Evolutionary conservation across 1,284 basidiomycete genomes (phyloP), one percentile per base, ranked within the genome.

Genomic region (Ustilago shanxiensis): DNA sequence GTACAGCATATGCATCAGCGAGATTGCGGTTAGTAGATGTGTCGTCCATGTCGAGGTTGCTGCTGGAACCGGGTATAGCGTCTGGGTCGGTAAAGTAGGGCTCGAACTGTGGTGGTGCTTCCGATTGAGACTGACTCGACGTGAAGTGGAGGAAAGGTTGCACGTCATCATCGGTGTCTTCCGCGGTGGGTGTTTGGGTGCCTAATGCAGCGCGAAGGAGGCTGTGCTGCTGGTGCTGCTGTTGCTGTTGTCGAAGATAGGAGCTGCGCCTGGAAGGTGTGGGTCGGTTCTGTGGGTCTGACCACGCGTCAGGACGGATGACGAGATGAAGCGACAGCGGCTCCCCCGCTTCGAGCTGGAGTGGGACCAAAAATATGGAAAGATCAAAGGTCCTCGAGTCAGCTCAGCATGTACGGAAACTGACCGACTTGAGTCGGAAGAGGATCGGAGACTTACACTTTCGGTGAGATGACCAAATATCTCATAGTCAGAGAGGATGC

Each of bases 281-380:
- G 63, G 75, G 75, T 29, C 75, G 60, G 31, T 73, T 73, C 33
- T 73, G 70, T 56, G 75, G 75, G 61, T 77, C 75, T 39, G 69
- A 65, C 82, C 82, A 84, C 39, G 81, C 82, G 22, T 79, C 82
- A 18, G 83, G 83, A 2, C 75, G 81, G 45, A 85, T 82, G 55
- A 81, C 82, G 3, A 83, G 66, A 65, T 84, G 83, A 59, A 84
- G 66, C 16, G 79, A 68, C 8, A 79, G 50, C 13, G 77, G 64
- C 35, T 79, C 73, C 6, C 55, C 58, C 6, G 33, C 33, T 14
- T 77, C 66, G n/a, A 72, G 57, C 75, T 75, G 16, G 33, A 33
- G 60, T 53, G 63, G 29, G 56, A 39, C 10, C n/a, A n/a, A n/a
- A n/a, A 24, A 26, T 16, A n/a, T 14, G 24, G 20, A 39, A 39